Conservation (phyloP, 108 stramenopile species). For the Craspedostauros australis region DNA sequence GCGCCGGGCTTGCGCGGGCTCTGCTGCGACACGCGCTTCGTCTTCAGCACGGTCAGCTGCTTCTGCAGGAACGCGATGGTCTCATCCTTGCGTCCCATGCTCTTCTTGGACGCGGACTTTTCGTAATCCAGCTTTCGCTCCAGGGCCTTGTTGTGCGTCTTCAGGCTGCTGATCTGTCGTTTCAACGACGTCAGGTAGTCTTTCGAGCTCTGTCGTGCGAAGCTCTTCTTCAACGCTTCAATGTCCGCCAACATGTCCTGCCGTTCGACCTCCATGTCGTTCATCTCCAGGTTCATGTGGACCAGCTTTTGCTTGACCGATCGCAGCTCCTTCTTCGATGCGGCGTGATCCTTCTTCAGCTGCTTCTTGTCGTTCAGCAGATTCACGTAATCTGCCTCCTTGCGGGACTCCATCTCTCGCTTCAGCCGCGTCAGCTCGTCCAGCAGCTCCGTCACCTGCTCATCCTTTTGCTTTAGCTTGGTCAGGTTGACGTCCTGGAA, state of each 20-base stretch:
- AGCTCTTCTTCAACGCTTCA: slow-evolving; percentile 21
- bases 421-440: slow-evolving; percentile 14
- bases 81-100: not conserved
- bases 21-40: too few relatives aligned
- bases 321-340: slow-evolving; percentile 17
- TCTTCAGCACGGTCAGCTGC: slow-evolving; percentile 3
- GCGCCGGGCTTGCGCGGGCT: too few relatives aligned
- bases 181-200: slow-evolving; percentile 15
- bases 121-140: slow-evolving; percentile 19
- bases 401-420: slow-evolving; percentile 17
- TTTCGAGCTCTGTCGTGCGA: not conserved
- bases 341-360: slow-evolving; percentile 14
- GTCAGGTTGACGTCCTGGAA: slow-evolving; percentile 2
- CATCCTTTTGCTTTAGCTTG: slow-evolving; percentile 24
- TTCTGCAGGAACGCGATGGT: slow-evolving; percentile 3
- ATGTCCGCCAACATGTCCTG: slow-evolving; percentile 13
- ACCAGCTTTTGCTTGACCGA: not conserved
- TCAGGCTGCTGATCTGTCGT: slow-evolving; percentile 27
- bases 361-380: slow-evolving; percentile 21
- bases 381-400: slow-evolving; percentile 18
- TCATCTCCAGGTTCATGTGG: slow-evolving; percentile 10
- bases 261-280: not conserved
- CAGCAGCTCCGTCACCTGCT: slow-evolving; percentile 9
- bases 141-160: slow-evolving; percentile 17
- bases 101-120: not conserved